Percentiles rank a stretch among this genome's conserved stretches.
Conservation (phyloP, 805 yeast species). For the Yarrowia sp. region DNA sequence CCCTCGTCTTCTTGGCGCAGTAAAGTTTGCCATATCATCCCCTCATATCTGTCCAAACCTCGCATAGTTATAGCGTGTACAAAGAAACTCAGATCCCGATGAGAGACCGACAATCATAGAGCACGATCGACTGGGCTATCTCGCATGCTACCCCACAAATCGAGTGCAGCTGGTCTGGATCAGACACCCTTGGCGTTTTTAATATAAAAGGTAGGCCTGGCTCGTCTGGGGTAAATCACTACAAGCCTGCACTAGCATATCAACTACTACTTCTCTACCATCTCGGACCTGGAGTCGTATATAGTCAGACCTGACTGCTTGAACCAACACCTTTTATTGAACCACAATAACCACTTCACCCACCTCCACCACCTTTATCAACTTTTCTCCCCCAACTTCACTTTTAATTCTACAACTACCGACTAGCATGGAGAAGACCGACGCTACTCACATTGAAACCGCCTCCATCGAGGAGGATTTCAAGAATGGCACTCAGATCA, state of each 20-base stretch:
- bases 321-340: not conserved
- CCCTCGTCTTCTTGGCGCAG: slow-evolving; percentile 14
- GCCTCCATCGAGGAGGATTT: slow-evolving; percentile 25
- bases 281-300: slow-evolving; percentile 2
- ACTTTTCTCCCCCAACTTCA: not conserved
- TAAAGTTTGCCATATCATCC: not conserved
- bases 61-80: not conserved
- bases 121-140: not conserved
- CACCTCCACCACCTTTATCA: not conserved
- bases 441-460: slow-evolving; percentile 30
- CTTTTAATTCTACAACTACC: not conserved
- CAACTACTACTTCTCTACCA: slow-evolving; percentile 4
- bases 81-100: slow-evolving; percentile 20
- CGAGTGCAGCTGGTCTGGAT: not conserved
- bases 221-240: slow-evolving; percentile 34
- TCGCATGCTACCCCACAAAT: slow-evolving; percentile 32
- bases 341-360: not conserved
- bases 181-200: slow-evolving; percentile 16
- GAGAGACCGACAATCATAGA: slow-evolving; percentile 17
- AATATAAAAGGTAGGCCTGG: slow-evolving; percentile 3
- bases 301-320: not conserved
- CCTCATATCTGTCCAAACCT: slow-evolving; percentile 1
- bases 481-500: slow-evolving; percentile 31
- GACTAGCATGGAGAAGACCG: slow-evolving; percentile 24
- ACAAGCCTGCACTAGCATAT: slow-evolving; percentile 17